Base-by-base conservation (phyloP, 1,139 yeast species). In the Blastobotrys ciferrii region DNA sequence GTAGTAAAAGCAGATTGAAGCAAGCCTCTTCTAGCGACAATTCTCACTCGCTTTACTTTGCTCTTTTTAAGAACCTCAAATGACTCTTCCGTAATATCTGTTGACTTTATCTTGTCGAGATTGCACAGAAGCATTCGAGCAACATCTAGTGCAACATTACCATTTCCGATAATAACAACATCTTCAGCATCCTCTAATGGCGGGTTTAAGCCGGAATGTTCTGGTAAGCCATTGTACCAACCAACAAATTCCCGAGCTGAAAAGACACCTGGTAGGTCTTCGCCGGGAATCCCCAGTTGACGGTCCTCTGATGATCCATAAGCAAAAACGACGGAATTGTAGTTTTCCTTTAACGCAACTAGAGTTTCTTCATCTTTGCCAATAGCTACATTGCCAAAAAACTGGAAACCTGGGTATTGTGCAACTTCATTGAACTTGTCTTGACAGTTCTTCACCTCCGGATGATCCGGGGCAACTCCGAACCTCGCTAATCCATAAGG, bases 391-490 rank as follows among this genome's bases (percentile, higher is more conserved):
- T 89, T 88, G 1, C 98, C 98, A 50, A 77, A 74, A 61, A 84
- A 92, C 43, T 82, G 67, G 52, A 86, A 87, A 18, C 67, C 64
- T 32, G 68, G 46, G 47, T 57, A 71, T 20, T 61, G 55, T 61
- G 84, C 84, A 25, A 85, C 76, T 51, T 82, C 81, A 4, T 76
- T 76, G 63, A 94, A 82, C 49, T 89, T 83, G 19, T 86, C 94
- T 64, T 71, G 68, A 52, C 75, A 72, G 51, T 68, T 88, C 89
- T 92, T 92, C 33, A 92, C 98, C 62, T 92, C 98, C 0, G 97
- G 96, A 66, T 92, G 98, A 68, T 92, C 99, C 1, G 99, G 99
- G 0, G 98, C 98, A n/a, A 92, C 98, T 1, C 99, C 99, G 63
- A 80, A 91, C 39, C 99, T 69, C 43, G 92, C 82, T 33, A 92